phyloP scores from a whole-genome alignment of 306 rosid species.

The Quercus wislizeni region DNA sequence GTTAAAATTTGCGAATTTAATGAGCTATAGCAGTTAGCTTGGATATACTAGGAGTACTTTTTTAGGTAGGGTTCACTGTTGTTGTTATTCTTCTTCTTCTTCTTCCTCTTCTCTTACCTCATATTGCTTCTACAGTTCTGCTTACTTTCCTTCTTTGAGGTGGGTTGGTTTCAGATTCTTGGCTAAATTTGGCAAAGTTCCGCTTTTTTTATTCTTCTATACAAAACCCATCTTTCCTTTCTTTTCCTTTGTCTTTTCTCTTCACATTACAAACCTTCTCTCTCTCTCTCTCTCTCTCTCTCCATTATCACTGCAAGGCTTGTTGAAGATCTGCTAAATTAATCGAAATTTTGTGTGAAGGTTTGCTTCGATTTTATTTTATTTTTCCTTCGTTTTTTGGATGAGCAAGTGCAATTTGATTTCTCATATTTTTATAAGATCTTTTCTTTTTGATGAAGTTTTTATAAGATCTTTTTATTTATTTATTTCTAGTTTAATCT shows the following conservation, averaged over 20 bases:
- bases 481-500: neutral
- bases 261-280: neutral
- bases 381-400: neutral
- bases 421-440: neutral
- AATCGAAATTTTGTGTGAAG: neutral
- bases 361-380: neutral
- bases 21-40: too few species aligned
- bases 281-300: neutral
- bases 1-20: neutral
- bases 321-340: neutral
- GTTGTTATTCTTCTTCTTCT: neutral
- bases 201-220: neutral
- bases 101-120: too few species aligned
- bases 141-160: neutral
- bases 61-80: neutral
- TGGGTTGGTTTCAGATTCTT: neutral
- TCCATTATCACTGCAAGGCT: neutral
- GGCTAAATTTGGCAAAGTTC: neutral
- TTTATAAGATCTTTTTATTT: neutral
- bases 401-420: neutral
- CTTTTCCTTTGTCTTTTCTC: neutral
- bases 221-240: neutral
- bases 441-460: too few species aligned
- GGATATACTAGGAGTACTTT: too few species aligned
- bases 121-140: neutral